A percentile compares a stretch with the other conserved stretches of the same genome.
phyloP scores from a whole-genome alignment of 2,329 filamentous ascomycete genomes.

The Harringtonia aguacate region DNA sequence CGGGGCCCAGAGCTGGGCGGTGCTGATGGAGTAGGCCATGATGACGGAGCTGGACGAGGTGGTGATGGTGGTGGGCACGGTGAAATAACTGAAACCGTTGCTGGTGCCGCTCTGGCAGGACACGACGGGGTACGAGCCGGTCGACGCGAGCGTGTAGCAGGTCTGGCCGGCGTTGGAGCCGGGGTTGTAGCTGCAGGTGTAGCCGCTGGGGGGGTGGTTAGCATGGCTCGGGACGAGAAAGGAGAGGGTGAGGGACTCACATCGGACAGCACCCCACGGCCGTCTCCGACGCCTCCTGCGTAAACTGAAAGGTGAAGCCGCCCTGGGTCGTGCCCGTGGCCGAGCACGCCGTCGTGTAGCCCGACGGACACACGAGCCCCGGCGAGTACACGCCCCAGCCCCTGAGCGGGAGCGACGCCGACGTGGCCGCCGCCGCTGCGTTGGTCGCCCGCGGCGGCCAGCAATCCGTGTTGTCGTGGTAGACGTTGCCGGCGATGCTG shows the following conservation, averaged over 20 bases:
- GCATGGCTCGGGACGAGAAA: background rate
- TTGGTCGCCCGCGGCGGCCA: slow-evolving; percentile 14
- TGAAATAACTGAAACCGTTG: no score
- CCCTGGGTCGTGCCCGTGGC: slow-evolving; percentile 9
- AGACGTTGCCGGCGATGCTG: background rate
- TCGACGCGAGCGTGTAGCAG: slow-evolving; percentile 2
- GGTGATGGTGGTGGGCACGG: slow-evolving; percentile 1
- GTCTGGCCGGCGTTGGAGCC: slow-evolving; percentile 6
- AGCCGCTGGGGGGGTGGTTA: slow-evolving; percentile 10
- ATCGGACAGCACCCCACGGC: slow-evolving; percentile 21
- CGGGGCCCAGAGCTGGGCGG: slow-evolving; percentile 14
- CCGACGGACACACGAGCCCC: slow-evolving; percentile 8
- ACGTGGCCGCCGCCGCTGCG: background rate
- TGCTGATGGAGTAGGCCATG: background rate
- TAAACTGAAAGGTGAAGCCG: slow-evolving; percentile 17
- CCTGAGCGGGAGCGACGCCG: slow-evolving; percentile 6
- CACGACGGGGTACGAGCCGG: slow-evolving; percentile 12
- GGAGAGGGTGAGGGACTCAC: background rate
- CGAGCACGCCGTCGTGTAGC: slow-evolving; percentile 9
- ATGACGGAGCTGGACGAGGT: slow-evolving; percentile 5
- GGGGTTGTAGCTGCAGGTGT: slow-evolving; percentile 1
- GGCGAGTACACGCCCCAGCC: slow-evolving; percentile 13
- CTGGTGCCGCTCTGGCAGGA: slow-evolving; percentile 9
- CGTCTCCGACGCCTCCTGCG: slow-evolving; percentile 17
- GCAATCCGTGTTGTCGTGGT: slow-evolving; percentile 11